A percentile compares a stretch with the other conserved stretches of the same genome.
Evolutionary conservation across 495 filamentous ascomycete species (phyloP).

Genomic region (Stereocaulon alpinum): DNA sequence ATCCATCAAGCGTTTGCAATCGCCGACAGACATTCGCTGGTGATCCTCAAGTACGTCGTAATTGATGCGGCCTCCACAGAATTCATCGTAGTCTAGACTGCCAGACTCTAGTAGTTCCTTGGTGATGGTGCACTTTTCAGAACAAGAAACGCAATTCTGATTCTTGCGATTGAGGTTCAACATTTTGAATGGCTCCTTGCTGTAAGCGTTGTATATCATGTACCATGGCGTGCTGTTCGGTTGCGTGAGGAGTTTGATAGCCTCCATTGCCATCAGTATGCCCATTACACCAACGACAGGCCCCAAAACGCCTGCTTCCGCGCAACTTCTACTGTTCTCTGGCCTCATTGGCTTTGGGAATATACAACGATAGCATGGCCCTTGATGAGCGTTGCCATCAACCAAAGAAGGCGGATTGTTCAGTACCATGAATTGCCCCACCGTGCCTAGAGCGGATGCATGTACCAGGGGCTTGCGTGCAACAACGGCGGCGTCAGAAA

Average conservation of each 20-base stretch:
- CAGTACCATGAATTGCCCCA: constrained; percentile 83
- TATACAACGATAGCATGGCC: constrained; percentile 85
- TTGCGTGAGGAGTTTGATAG: constrained; percentile 61
- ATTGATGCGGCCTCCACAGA: constrained; percentile 53
- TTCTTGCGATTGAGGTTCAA: constrained; percentile 60
- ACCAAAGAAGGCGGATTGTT: constrained; percentile 38
- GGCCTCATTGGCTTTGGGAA: constrained; percentile 81
- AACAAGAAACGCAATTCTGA: constrained; percentile 65
- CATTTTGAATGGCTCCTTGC: constrained; percentile 56
- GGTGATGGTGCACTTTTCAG: constrained; percentile 48
- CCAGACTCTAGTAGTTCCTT: constrained; percentile 50
- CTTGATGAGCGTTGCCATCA: constrained; percentile 32
- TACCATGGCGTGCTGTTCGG: constrained; percentile 35
- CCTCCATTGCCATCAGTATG: constrained; percentile 78
- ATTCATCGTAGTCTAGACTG: constrained; percentile 64
- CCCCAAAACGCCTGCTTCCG: constrained; percentile 84
- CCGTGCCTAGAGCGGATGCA: constrained; percentile 73
- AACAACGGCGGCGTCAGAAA: constrained; percentile 81
- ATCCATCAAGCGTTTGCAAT: constrained; percentile 35
- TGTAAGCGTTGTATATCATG: constrained; percentile 65
- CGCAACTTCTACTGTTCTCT: constrained; percentile 66
- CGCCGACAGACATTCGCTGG: constrained; percentile 42
- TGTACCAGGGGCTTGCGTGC: constrained; percentile 72
- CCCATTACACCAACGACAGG: constrained; percentile 94
- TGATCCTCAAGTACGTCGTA: constrained; percentile 39